phyloP scores from a whole-genome alignment of 768 basidiomycete species.

The Hirschioporus abietinus region DNA sequence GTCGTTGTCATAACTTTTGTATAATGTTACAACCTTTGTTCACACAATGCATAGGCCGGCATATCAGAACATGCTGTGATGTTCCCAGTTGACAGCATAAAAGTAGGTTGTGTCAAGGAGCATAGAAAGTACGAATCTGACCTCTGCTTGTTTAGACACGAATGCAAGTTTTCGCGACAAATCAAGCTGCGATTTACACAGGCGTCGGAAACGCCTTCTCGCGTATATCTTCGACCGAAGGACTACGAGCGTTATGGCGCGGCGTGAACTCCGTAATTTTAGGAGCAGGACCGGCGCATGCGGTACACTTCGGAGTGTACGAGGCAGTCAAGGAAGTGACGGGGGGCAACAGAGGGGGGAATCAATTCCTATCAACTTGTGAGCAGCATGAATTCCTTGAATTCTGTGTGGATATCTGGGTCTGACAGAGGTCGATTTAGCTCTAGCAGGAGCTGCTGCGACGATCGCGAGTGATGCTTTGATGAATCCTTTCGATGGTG shows the following conservation, averaged over 20 bases:
- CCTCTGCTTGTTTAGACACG: conserved; percentile 61
- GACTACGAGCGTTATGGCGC: conserved; percentile 86
- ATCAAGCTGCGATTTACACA: conserved; percentile 80
- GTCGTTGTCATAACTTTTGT: conserved; percentile 27
- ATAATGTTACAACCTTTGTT: conserved; percentile 3
- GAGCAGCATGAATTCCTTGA: conserved; percentile 23
- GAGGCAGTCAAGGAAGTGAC: conserved; percentile 91
- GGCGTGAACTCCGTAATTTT: conserved; percentile 94
- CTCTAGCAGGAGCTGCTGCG: conserved; percentile 88
- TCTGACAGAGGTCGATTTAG: conserved; percentile 33
- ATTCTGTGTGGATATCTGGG: background rate
- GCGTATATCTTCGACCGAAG: conserved; percentile 92
- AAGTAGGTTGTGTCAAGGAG: conserved; percentile 48
- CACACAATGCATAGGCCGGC: conserved; percentile 63
- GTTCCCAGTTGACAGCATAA: conserved; percentile 98
- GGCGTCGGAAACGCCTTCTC: conserved; percentile 88
- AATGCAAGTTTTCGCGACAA: conserved; percentile 95
- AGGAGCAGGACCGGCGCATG: conserved; percentile 97
- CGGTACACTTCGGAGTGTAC: conserved; percentile 94
- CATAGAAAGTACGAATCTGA: background rate
- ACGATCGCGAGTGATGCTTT: conserved; percentile 94
- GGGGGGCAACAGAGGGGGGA: conserved; percentile 74
- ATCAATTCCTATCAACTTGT: conserved; percentile 90
- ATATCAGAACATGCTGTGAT: conserved; percentile 99
- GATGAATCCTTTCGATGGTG: conserved; percentile 99